Percentiles rank a stretch among this genome's conserved stretches.
Conservation (phyloP, 768 basidiomycete species). For the Tulasnella sp. region DNA sequence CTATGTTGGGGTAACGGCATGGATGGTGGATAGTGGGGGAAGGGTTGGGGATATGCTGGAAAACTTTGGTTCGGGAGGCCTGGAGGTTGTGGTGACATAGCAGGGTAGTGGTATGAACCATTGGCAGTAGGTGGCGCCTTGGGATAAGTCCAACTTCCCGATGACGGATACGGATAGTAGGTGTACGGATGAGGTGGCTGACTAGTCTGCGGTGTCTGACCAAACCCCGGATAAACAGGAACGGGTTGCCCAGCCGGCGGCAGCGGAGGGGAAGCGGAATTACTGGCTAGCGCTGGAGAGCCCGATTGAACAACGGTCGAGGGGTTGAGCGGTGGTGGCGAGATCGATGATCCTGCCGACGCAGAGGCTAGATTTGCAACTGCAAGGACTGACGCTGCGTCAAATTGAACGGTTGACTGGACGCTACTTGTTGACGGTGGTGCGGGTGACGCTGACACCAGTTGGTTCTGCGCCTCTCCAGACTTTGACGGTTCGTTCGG, state of each 20-base stretch:
- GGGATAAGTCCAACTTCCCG: not conserved
- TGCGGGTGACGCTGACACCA: not conserved
- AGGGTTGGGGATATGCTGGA: not conserved
- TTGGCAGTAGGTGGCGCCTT: not conserved
- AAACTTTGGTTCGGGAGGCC: not conserved
- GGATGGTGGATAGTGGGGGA: not conserved
- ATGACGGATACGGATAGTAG: not conserved
- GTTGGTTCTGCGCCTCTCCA: not conserved
- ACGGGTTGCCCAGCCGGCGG: not conserved
- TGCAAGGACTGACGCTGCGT: slow-evolving; percentile 1
- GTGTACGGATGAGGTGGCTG: not conserved
- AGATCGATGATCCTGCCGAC: not conserved
- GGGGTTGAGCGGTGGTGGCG: not conserved
- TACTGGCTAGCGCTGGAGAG: not conserved
- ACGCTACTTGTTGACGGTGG: not conserved
- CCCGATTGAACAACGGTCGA: not conserved
- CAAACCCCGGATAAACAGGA: not conserved
- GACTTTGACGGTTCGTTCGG: not conserved
- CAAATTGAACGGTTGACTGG: not conserved
- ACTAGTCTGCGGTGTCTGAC: not conserved
- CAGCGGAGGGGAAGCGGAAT: not conserved
- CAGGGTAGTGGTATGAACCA: not conserved
- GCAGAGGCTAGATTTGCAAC: slow-evolving; percentile 6
- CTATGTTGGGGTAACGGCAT: not conserved
- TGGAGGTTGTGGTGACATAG: not conserved